Evolutionary conservation across 495 filamentous ascomycete genomes (phyloP), one percentile per base, ranked within the genome.

Genomic region (Thozetella sp.): DNA sequence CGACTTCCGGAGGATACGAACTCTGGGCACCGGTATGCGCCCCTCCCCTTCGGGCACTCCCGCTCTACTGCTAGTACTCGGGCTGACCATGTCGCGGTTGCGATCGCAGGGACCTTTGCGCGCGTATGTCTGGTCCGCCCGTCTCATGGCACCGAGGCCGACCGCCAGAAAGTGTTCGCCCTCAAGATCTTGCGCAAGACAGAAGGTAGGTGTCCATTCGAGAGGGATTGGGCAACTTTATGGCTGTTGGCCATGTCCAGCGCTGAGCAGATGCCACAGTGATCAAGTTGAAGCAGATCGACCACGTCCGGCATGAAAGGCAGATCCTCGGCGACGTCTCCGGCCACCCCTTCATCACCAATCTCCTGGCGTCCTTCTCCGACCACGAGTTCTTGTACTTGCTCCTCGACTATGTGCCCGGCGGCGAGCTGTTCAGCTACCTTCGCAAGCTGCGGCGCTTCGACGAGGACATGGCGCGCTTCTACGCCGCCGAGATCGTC

Each of bases 401-500:
- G 86, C 83, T 99, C 76, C 86, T 97, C 66, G 92, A 97, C 67
- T 97, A 76, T 48, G 90, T 93, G 69, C 93, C 93, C 64, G 95
- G 95, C 52, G 95, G 95, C 62, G 95, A 99, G 75, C 88, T 99
- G 25, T 98, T 98, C 72, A 93, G 86, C 48, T 98, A 98, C 71
- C 80, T 99, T 27, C 88, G 95, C 67, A 88, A 90, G 66, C 88
- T 89, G 53, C 84, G 91, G 61, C 88, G 91, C 34, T 99, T 99
- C 67, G 90, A 93, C 66, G 91, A 94, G 72, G 82, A 86, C 27
- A 93, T 88, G 30, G 88, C 93, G 0, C 90, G 86, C 61, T 97
- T 99, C 77, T 99, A 99, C 73, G 93, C 92, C 22, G 95, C 93
- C 37, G 95, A 99, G 76, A 97, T 99, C 22, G 88, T 93, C 2